Conservation (phyloP, 306 rosid genomes). For the Vigna angularis region DNA sequence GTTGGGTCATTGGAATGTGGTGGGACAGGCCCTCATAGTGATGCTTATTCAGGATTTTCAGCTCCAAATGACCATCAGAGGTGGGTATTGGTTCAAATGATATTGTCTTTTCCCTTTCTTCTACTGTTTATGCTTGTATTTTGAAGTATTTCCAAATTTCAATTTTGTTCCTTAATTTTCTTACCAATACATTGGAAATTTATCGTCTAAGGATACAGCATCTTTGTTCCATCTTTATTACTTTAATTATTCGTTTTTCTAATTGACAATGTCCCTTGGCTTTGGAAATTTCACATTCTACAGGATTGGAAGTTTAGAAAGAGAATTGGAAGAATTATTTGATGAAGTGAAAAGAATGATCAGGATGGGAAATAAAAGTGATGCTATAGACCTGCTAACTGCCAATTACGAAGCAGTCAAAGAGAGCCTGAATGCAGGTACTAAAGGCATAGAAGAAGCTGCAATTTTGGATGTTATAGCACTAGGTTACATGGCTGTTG, state of each 20-base stretch:
- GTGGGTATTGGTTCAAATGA: constrained; percentile 46
- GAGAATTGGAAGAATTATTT: constrained; percentile 77
- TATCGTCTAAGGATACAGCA: constrained; percentile 20
- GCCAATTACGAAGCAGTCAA: constrained; percentile 85
- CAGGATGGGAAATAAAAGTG: constrained; percentile 62
- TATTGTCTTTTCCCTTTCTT: constrained; percentile 20
- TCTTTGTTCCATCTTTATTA: neutral
- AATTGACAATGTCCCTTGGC: constrained; percentile 45
- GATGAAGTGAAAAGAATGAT: constrained; percentile 80
- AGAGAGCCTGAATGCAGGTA: constrained; percentile 69
- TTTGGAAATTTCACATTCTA: constrained; percentile 38
- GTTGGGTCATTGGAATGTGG: constrained; percentile 53
- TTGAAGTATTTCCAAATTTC: constrained; percentile 33
- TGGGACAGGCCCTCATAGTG: constrained; percentile 34
- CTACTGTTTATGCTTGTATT: constrained; percentile 16
- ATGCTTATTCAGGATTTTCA: constrained; percentile 48
- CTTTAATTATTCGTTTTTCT: constrained; percentile 8
- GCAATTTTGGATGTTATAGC: constrained; percentile 78
- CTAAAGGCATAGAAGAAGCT: constrained; percentile 84
- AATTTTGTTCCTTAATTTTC: constrained; percentile 18
- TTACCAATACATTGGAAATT: neutral
- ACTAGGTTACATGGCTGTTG: constrained; percentile 81
- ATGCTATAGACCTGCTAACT: constrained; percentile 71
- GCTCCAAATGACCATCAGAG: constrained; percentile 55
- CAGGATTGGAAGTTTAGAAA: constrained; percentile 55